Conservation (phyloP, 495 filamentous ascomycete genomes). For the Neurospora sublineolata region DNA sequence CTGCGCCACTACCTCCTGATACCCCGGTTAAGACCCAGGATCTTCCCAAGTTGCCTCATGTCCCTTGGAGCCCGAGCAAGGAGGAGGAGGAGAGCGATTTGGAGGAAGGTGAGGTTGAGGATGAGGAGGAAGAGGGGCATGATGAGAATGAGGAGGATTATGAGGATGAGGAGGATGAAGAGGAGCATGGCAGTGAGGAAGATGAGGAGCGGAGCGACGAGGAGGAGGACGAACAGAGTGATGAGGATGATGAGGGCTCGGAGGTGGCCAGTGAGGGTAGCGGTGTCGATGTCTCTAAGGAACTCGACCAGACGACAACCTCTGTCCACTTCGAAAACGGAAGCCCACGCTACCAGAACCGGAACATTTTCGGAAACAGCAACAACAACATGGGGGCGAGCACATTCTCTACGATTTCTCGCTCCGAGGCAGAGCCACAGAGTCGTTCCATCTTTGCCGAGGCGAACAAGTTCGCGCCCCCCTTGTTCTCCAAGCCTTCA, state of each 20-base stretch:
- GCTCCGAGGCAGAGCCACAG: constrained; percentile 31
- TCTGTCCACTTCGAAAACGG: neutral
- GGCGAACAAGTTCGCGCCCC: constrained; percentile 37
- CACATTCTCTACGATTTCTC: constrained; percentile 34
- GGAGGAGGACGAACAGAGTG: constrained; percentile 33
- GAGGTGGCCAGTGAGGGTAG: constrained; percentile 46
- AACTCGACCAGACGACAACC: constrained; percentile 46
- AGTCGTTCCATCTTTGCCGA: constrained; percentile 54
- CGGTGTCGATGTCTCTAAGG: constrained; percentile 54
- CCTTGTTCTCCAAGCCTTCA: constrained; percentile 47
- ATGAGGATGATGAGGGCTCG: constrained; percentile 29
- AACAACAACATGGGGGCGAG: constrained; percentile 20
- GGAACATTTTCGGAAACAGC: neutral
- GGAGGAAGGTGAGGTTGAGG: constrained; percentile 21
- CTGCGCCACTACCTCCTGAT: constrained; percentile 16
- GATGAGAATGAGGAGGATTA: constrained; percentile 23
- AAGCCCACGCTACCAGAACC: neutral
- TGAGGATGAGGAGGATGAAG: constrained; percentile 22
- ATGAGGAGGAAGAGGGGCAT: constrained; percentile 24
- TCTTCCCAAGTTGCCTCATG: constrained; percentile 7
- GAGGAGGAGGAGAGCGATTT: constrained; percentile 9
- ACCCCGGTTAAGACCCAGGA: constrained; percentile 5
- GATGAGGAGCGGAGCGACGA: constrained; percentile 20
- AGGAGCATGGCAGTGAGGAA: constrained; percentile 9
- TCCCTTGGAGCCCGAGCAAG: constrained; percentile 17